Evolutionary conservation across 371 early-diverging fungal species (phyloP), one percentile per base, ranked within the genome.

Genomic region (Dichotomocladium elegans): DNA sequence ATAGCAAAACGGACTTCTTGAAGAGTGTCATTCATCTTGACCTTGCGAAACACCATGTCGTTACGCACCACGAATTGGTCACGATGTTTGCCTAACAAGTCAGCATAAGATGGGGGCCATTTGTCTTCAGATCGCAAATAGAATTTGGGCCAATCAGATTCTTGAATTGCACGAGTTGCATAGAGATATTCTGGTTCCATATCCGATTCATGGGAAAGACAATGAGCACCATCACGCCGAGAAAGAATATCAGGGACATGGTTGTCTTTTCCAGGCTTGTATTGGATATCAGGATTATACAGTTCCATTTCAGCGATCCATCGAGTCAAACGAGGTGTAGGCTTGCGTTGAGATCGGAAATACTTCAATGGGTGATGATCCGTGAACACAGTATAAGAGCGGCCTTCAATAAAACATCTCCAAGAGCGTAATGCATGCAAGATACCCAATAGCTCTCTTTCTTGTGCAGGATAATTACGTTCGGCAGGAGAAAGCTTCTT

Each of bases 331-430:
- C 48, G 1, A 1, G 47, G 47, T 0, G 55, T 55, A 0, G 47
- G 41, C 22, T 46, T 55, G 21, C 25, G 21, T n/a, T 54, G 33
- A 67, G 65, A 21, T 8, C 26, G 2, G 48, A 46, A 26, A 55
- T 57, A 61, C 47, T 60, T 21, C 3, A 66, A 12, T 9, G 65
- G 61, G 8, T 59, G 26, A 29, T 71, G 71, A 42, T 71, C 63
- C 0, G 66, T 57, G 4, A 41, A 54, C n/a, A n/a, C n/a, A n/a
- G n/a, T n/a, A n/a, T n/a, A n/a, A n/a, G n/a, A n/a, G n/a, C n/a
- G n/a, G n/a, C 66, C 61, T 12, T 66, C 61, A n/a, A 66, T 45
- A 4, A 61, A 65, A n/a, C 60, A 63, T 0, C 76, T 53, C 74
- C 73, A 73, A 0, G 46, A 37, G 3, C 59, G 6, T 19, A 74